Evolutionary conservation across 768 basidiomycete species (phyloP), one percentile per base, ranked within the genome.

Genomic region (Mycena indigotica): DNA sequence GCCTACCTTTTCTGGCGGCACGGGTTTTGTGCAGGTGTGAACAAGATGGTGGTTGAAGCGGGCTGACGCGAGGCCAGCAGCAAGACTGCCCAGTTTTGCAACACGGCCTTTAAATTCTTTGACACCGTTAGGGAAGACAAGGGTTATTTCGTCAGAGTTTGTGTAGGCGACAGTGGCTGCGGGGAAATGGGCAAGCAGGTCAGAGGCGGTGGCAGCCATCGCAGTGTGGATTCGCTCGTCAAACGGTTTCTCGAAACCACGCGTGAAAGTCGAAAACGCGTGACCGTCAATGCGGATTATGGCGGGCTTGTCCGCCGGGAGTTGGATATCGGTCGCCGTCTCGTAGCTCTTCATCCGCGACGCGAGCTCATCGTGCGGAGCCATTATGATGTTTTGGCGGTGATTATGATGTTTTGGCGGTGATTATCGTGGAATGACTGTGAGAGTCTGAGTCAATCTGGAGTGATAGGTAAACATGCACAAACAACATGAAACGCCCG

Each of bases 111-210:
- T 62, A 46, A 62, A 62, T 13, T 53, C 41, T 28, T 57, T 52
- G 28, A 29, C 28, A 3, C 25, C 25, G 16, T 46, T 41, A n/a
- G 61, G 56, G 44, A 58, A 62, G 30, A 62, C 50, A 19, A 62
- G 53, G 6, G 61, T 62, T 44, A 62, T 41, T 52, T 62, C 61
- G 61, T 62, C 61, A 19, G 61, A 62, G 53, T 55, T 56, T 5
- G 61, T 62, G 53, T 62, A 62, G 15, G 53, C 61, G 44, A 62
- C 53, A 41, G 56, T 54, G 24, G 61, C 61, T n/a, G 29, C 61
- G 19, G 61, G 45, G 50, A 62, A 62, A 29, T 62, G 44, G 15
- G 21, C 28, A 8, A 62, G 53, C 8, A 62, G 56, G 45, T 58
- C 61, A 15, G 50, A 30, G 2, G 61, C 56, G 5, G 53, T 58